These are phyloP conservation scores for Scytalidium sp. DNA, from an alignment of 2,329 filamentous ascomycete genomes.

Conservation along the genomic window DNA sequence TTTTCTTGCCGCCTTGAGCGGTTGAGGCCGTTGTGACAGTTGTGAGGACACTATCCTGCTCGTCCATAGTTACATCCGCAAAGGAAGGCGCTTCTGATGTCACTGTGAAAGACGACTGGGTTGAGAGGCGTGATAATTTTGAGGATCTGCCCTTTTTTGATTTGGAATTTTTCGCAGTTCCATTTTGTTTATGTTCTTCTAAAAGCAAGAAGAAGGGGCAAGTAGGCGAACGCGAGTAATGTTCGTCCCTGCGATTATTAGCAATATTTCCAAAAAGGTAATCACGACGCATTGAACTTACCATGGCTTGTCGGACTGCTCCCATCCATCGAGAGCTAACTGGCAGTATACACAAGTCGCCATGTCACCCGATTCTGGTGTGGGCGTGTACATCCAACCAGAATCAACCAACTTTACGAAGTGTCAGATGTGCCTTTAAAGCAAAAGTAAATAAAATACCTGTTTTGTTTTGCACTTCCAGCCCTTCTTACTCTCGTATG, in stretches of 20 bases:
- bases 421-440: slow-evolving; percentile 15
- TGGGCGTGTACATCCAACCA: slow-evolving; percentile 92
- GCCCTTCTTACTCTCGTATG: slow-evolving; percentile 81
- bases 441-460: slow-evolving; percentile 41
- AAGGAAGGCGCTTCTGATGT: slow-evolving; percentile 48
- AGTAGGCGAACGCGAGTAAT: slow-evolving; percentile 71
- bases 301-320: slow-evolving; percentile 85
- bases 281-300: slow-evolving; percentile 40
- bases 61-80: slow-evolving; percentile 36
- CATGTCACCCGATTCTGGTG: slow-evolving; percentile 79
- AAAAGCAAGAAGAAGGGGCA: slow-evolving; percentile 81
- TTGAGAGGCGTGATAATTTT: slow-evolving; percentile 65
- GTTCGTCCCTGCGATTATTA: slow-evolving; percentile 67
- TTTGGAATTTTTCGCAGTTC: slow-evolving; percentile 50
- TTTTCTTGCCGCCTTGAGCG: slow-evolving; percentile 51
- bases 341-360: slow-evolving; percentile 90
- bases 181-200: slow-evolving; percentile 47
- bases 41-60: slow-evolving; percentile 59
- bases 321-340: slow-evolving; percentile 90
- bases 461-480: slow-evolving; percentile 90
- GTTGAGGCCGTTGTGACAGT: slow-evolving; percentile 57
- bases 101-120: slow-evolving; percentile 51
- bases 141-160: slow-evolving; percentile 57
- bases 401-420: slow-evolving; percentile 72
- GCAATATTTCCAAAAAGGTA: slow-evolving; percentile 6